Conservation (phyloP, 1,139 yeast genomes). For the Taphrina pruni region DNA sequence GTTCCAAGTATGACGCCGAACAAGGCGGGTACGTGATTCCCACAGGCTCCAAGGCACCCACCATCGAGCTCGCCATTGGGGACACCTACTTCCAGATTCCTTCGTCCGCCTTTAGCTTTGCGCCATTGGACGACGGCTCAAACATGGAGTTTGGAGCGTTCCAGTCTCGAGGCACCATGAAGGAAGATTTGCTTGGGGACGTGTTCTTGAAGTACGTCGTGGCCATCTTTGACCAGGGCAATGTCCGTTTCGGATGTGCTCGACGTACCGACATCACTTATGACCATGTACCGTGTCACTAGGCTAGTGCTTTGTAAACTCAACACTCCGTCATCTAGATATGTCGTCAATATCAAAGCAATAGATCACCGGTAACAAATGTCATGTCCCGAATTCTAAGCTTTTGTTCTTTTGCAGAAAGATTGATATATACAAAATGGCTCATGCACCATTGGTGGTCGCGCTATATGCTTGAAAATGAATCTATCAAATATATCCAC, state of each 20-base stretch:
- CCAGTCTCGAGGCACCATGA: conserved; percentile 11
- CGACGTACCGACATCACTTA: conserved; percentile 8
- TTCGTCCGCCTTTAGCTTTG: neutral
- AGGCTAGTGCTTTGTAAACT: no score
- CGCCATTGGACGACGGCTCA: conserved; percentile 1
- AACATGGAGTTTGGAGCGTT: conserved; percentile 5
- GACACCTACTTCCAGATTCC: conserved; percentile 6
- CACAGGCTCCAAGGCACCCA: conserved; percentile 5
- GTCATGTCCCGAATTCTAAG: no score
- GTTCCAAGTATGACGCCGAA: neutral
- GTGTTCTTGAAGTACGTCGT: conserved; percentile 7
- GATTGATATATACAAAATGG: neutral
- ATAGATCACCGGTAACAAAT: no score
- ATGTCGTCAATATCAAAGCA: no score
- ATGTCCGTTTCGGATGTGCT: conserved; percentile 9
- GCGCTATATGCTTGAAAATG: neutral
- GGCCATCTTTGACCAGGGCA: conserved; percentile 9
- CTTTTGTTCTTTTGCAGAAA: no score
- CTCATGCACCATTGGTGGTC: no score
- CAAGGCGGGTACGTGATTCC: conserved; percentile 16
- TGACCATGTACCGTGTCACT: neutral
- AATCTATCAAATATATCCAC: no score
- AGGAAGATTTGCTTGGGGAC: conserved; percentile 12
- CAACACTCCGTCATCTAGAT: no score
- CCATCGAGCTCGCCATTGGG: conserved; percentile 11